These are phyloP conservation scores for Aspergillus ruber DNA, from an alignment of 2,329 filamentous ascomycete species.

Conservation along the genomic window DNA sequence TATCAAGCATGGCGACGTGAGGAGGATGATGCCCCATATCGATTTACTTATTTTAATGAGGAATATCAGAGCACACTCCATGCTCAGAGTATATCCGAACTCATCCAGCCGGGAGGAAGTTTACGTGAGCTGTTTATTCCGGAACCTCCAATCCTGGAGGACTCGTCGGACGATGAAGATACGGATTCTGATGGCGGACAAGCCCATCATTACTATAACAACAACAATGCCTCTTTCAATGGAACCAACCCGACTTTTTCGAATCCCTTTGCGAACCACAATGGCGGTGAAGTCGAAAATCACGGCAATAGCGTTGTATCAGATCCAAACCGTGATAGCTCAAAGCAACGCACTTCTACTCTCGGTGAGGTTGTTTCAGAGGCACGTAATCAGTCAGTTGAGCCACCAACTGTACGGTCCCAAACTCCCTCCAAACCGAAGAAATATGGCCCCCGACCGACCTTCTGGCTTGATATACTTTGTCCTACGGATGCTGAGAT, in stretches of 20 bases:
- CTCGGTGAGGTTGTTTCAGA: constrained; percentile 30
- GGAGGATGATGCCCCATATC: constrained; percentile 83
- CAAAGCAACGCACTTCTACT: constrained; percentile 22
- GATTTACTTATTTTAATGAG: constrained; percentile 98
- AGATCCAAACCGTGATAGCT: constrained; percentile 3
- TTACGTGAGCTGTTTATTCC: constrained; percentile 89
- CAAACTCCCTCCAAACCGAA: constrained; percentile 29
- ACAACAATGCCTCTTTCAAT: constrained; percentile 20
- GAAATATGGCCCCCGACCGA: constrained; percentile 72
- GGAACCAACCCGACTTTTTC: background rate
- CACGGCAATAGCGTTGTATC: constrained; percentile 4
- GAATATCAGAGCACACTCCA: constrained; percentile 94
- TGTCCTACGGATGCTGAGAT: constrained; percentile 91
- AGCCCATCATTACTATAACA: constrained; percentile 8
- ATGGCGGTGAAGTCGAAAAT: constrained; percentile 7
- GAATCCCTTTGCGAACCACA: constrained; percentile 3
- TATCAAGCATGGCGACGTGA: constrained; percentile 76
- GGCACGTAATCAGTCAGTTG: constrained; percentile 14
- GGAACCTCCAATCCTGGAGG: constrained; percentile 68
- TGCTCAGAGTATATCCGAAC: constrained; percentile 87
- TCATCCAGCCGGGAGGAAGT: constrained; percentile 74
- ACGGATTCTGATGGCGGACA: constrained; percentile 21
- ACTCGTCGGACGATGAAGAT: constrained; percentile 64
- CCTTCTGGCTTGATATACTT: constrained; percentile 94
- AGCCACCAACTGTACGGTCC: constrained; percentile 17